Conservation (phyloP, 331 rosid genomes). For the Malus hybrid region DNA sequence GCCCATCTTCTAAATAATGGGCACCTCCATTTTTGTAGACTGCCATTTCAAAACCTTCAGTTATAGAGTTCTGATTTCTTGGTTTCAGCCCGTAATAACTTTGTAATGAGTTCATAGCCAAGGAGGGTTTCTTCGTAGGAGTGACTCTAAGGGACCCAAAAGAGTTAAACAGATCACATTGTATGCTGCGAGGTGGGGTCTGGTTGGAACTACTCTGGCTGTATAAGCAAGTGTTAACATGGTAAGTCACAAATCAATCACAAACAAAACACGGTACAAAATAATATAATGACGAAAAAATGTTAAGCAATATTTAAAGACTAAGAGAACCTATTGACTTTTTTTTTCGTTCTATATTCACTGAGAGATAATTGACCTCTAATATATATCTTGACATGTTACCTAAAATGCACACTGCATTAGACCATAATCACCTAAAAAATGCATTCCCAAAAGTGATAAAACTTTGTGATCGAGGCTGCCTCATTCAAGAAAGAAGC, state of each 20-base stretch:
- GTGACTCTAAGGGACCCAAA: conserved; percentile 46
- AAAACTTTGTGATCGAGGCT: background rate
- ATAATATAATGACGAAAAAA: background rate
- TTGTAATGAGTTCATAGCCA: conserved; percentile 69
- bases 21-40: conserved; percentile 20
- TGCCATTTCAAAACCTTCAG: conserved; percentile 33
- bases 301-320: background rate
- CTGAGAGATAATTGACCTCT: background rate
- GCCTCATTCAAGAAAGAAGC: background rate
- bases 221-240: conserved; percentile 18
- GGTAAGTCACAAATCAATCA: conserved; percentile 7
- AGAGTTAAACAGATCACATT: conserved; percentile 46
- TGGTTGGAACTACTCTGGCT: conserved; percentile 35
- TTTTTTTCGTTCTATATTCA: background rate
- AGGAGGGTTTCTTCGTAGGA: conserved; percentile 36
- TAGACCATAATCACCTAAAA: background rate
- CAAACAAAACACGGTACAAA: background rate
- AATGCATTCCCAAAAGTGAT: background rate
- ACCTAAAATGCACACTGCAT: too few relatives aligned
- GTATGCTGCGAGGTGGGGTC: conserved; percentile 18
- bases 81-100: conserved; percentile 72
- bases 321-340: background rate
- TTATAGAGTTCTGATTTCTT: conserved; percentile 15
- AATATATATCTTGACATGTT: background rate
- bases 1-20: conserved; percentile 26